phyloP scores from a whole-genome alignment of 371 early-diverging fungal genomes.

The Mortierella sp. region DNA sequence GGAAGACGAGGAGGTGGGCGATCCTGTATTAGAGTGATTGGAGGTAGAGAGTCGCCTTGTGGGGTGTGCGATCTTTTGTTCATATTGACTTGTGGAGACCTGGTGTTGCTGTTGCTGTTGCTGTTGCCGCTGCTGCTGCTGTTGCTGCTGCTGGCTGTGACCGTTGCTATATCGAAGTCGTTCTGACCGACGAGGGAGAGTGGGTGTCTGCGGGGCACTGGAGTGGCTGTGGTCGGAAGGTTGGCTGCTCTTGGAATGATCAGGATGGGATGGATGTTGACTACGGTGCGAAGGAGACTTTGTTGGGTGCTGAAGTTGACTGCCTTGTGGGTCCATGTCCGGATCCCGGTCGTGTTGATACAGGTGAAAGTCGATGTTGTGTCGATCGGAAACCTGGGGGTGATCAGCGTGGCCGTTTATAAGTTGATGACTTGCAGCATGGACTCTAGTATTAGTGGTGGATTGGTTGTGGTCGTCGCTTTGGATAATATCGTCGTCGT shows the following conservation, averaged over 20 bases:
- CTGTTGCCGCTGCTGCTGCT: conserved; percentile 9
- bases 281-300: conserved; percentile 6
- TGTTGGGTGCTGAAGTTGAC: conserved; percentile 5
- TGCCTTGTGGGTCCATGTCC: conserved; percentile 13
- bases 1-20: conserved; percentile 20
- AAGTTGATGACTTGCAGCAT: background rate
- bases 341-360: background rate
- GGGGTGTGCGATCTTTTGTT: conserved; percentile 20
- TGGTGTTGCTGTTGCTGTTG: conserved; percentile 10
- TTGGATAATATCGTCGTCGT: background rate
- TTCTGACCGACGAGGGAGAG: conserved; percentile 26
- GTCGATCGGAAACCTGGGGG: background rate
- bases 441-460: background rate
- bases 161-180: conserved; percentile 45
- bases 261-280: conserved; percentile 10
- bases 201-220: conserved; percentile 10
- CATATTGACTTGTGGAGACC: conserved; percentile 11
- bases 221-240: conserved; percentile 5
- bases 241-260: conserved; percentile 7
- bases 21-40: conserved; percentile 20
- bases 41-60: conserved; percentile 40
- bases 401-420: conserved; percentile 8
- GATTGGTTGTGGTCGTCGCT: background rate
- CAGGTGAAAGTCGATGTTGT: background rate
- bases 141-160: conserved; percentile 17